A percentile compares a stretch with the other conserved stretches of the same genome.
Conservation (phyloP, 306 rosid species). For the Hippophae rhamnoides region DNA sequence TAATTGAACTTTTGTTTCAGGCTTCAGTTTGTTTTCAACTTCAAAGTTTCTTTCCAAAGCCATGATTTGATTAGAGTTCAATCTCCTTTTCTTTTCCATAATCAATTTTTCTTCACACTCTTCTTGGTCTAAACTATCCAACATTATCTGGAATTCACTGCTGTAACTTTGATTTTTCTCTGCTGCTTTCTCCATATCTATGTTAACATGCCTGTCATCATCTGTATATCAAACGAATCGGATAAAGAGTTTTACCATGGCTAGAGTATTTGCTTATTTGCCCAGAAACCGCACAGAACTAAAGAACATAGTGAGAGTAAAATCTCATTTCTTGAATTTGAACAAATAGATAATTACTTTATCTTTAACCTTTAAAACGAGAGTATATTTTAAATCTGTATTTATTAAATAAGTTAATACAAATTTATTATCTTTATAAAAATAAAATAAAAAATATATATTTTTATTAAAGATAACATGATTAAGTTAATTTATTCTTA, state of each 20-base stretch:
- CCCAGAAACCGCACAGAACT: no score
- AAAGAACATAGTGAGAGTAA: no score
- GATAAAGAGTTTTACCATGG: background rate
- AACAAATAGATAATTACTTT: no score
- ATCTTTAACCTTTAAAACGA: no score
- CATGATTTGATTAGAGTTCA: slow-evolving; percentile 51
- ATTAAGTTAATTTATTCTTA: no score
- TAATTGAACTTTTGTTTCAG: slow-evolving; percentile 51
- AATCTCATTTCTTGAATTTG: no score
- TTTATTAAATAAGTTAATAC: no score
- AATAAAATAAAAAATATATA: no score
- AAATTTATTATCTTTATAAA: no score
- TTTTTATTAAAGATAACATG: no score
- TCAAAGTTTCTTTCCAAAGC: slow-evolving; percentile 61
- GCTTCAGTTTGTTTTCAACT: slow-evolving; percentile 62
- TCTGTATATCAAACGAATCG: background rate
- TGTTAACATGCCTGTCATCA: background rate
- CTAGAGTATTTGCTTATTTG: no score
- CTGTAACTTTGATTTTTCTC: slow-evolving; percentile 32
- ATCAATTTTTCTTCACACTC: slow-evolving; percentile 36
- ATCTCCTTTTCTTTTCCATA: slow-evolving; percentile 46
- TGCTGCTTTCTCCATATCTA: slow-evolving; percentile 19
- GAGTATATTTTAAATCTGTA: no score
- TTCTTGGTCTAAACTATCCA: slow-evolving; percentile 56
- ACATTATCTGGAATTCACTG: slow-evolving; percentile 64